Percentiles rank a stretch among this genome's conserved stretches.
Evolutionary conservation across 176 grass and related monocot species (phyloP).

Genomic region (Rhynchospora breviuscula): DNA sequence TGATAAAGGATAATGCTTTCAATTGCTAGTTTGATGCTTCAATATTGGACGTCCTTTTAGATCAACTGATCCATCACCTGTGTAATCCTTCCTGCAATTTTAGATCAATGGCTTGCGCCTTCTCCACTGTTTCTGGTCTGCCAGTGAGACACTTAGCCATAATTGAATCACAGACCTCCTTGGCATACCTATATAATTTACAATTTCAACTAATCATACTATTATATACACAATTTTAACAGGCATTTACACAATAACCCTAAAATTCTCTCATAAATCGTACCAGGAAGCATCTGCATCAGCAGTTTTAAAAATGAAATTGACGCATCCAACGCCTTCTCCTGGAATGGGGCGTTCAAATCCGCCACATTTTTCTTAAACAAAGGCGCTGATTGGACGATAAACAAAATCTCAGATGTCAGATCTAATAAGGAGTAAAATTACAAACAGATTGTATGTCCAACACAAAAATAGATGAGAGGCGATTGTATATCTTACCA

Average conservation of each 20-base stretch:
- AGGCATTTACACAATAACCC: neutral
- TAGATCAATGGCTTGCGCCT: too few relatives aligned
- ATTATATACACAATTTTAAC: neutral
- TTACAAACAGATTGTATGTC: conserved; percentile 30
- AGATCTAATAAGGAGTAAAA: conserved; percentile 41
- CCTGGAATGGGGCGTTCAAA: conserved; percentile 90
- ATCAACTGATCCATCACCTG: too few relatives aligned
- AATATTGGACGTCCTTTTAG: too few relatives aligned
- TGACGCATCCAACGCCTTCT: conserved; percentile 89
- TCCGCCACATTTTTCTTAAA: conserved; percentile 94
- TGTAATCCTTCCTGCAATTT: too few relatives aligned
- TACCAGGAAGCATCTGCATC: conserved; percentile 84
- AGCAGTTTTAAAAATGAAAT: conserved; percentile 76
- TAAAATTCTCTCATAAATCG: neutral
- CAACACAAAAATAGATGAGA: conserved; percentile 12
- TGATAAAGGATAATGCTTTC: too few relatives aligned
- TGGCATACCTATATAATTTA: conserved; percentile 52
- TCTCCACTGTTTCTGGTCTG: conserved; percentile 41
- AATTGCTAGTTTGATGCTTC: too few relatives aligned
- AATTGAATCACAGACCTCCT: conserved; percentile 93
- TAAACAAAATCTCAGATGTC: conserved; percentile 32
- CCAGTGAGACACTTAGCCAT: conserved; percentile 92
- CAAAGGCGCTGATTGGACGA: conserved; percentile 54
- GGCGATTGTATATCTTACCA: conserved; percentile 41
- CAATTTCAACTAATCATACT: conserved; percentile 14